These are phyloP conservation scores for Solioccasus polychromus DNA, from an alignment of 768 basidiomycete species.

Conservation along the genomic window DNA sequence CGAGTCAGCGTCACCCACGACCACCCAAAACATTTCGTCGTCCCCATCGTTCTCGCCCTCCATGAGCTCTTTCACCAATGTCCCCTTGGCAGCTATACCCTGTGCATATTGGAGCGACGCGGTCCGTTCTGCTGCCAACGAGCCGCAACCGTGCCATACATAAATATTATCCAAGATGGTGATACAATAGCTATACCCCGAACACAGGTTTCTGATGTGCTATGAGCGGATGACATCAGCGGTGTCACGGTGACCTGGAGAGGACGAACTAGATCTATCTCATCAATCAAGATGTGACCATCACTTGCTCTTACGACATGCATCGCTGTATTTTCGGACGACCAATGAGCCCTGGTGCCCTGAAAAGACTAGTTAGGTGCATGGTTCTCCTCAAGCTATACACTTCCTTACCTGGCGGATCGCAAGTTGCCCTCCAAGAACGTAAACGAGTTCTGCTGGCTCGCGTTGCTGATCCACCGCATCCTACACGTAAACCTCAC, in stretches of 20 bases:
- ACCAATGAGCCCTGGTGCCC: constrained; percentile 75
- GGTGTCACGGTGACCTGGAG: neutral
- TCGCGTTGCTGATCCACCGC: constrained; percentile 61
- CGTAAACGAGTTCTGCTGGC: constrained; percentile 55
- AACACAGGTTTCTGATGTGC: constrained; percentile 70
- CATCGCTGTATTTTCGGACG: constrained; percentile 78
- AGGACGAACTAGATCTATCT: constrained; percentile 60
- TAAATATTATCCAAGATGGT: constrained; percentile 68
- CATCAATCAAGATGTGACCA: constrained; percentile 61
- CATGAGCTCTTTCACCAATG: constrained; percentile 49
- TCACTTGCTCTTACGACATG: constrained; percentile 58
- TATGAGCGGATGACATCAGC: constrained; percentile 24
- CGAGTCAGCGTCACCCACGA: constrained; percentile 63
- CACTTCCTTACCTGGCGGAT: constrained; percentile 60
- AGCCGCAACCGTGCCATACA: constrained; percentile 81
- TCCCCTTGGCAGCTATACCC: constrained; percentile 38
- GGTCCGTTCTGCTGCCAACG: constrained; percentile 52
- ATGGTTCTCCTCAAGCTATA: neutral
- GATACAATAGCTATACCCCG: constrained; percentile 80
- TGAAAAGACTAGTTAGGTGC: constrained; percentile 27
- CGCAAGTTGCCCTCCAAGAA: constrained; percentile 69
- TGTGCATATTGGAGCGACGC: constrained; percentile 64
- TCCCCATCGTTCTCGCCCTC: constrained; percentile 62
- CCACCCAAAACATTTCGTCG: constrained; percentile 86
- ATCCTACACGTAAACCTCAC: constrained; percentile 18